These are phyloP conservation scores for Stentor coeruleus DNA, from an alignment of 73 alveolate species.

Conservation along the genomic window DNA sequence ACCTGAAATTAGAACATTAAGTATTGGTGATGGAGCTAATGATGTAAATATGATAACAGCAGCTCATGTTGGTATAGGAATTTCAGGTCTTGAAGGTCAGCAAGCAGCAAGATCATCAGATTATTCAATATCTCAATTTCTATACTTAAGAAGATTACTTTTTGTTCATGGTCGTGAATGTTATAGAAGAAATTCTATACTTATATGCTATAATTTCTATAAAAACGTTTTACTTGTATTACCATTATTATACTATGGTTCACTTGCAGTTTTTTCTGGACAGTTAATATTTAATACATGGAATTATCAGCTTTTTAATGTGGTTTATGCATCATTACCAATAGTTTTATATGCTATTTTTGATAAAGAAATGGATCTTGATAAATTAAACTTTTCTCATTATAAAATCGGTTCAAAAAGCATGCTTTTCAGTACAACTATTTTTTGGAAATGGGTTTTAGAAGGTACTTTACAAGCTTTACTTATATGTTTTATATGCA, in stretches of 20 bases:
- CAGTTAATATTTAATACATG: slow-evolving; percentile 50
- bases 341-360: slow-evolving; percentile 65
- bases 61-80: slow-evolving; percentile 95
- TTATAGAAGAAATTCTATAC: slow-evolving; percentile 79
- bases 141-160: slow-evolving; percentile 72
- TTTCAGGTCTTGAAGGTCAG: slow-evolving; percentile 88
- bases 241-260: slow-evolving; percentile 69
- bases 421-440: slow-evolving; percentile 17
- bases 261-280: slow-evolving; percentile 52
- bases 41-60: slow-evolving; percentile 94
- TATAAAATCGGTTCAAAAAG: slow-evolving; percentile 1
- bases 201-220: slow-evolving; percentile 78
- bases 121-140: slow-evolving; percentile 76
- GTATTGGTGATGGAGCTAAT: slow-evolving; percentile 97
- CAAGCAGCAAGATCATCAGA: slow-evolving; percentile 93
- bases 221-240: slow-evolving; percentile 78
- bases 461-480: slow-evolving; percentile 34
- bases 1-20: slow-evolving; percentile 1
- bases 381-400: not conserved
- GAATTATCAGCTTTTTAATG: slow-evolving; percentile 55
- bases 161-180: slow-evolving; percentile 94
- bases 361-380: slow-evolving; percentile 39
- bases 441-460: slow-evolving; percentile 37
- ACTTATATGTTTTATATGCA: slow-evolving; percentile 8
- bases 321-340: slow-evolving; percentile 71